Evolutionary conservation across 2,329 filamentous ascomycete genomes (phyloP).

Genomic region (Claviceps sp.): DNA sequence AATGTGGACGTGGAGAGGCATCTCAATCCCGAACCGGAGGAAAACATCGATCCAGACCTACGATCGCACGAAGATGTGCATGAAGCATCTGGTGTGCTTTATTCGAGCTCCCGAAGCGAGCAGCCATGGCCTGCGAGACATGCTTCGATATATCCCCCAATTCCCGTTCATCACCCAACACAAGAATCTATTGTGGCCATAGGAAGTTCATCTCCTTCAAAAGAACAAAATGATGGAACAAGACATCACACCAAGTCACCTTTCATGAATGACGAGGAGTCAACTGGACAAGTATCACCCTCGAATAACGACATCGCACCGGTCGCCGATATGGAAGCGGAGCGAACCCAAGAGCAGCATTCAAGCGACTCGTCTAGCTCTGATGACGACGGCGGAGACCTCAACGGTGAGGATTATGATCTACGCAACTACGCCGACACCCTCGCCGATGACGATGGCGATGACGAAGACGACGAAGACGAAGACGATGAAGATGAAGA

Average conservation of each 20-base stretch:
- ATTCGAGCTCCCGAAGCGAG: neutral
- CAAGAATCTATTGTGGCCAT: neutral
- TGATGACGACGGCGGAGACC: constrained; percentile 14
- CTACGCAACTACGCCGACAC: constrained; percentile 19
- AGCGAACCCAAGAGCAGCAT: neutral
- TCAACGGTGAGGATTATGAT: constrained; percentile 21
- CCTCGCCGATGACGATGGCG: constrained; percentile 8
- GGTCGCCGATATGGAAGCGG: neutral
- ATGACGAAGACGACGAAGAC: constrained; percentile 17
- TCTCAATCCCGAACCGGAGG: neutral
- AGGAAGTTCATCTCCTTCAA: constrained; percentile 1
- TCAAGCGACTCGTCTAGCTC: constrained; percentile 7
- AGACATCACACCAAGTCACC: neutral
- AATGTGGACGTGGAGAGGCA: neutral
- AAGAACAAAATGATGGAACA: neutral
- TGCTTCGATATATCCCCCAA: neutral
- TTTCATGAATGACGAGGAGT: neutral
- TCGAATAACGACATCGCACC: neutral
- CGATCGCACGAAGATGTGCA: constrained; percentile 3
- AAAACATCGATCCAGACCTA: constrained; percentile 9
- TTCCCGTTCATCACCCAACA: neutral
- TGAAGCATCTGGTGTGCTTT: neutral
- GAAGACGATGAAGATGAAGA: constrained; percentile 20
- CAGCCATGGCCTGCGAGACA: neutral
- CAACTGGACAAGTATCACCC: neutral